phyloP scores from a whole-genome alignment of 1,139 yeast species.

The Candida frijolesensis region DNA sequence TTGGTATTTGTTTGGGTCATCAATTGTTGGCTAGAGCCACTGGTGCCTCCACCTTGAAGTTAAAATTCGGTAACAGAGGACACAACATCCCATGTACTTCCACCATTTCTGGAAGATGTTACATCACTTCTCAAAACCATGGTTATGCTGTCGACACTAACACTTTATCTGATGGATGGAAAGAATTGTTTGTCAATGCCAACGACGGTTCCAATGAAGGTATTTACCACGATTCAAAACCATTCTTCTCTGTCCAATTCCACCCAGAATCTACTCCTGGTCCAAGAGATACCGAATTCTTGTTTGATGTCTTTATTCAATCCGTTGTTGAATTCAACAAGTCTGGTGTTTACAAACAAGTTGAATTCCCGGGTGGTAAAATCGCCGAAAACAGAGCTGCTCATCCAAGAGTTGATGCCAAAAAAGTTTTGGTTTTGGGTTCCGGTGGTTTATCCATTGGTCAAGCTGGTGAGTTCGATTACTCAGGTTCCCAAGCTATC shows the following conservation, averaged over 20 bases:
- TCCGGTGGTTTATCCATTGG: slow-evolving; percentile 98
- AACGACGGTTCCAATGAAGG: slow-evolving; percentile 99
- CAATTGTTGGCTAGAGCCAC: slow-evolving; percentile 95
- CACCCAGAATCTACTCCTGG: slow-evolving; percentile 99
- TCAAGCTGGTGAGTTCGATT: slow-evolving; percentile 99
- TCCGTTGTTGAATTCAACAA: slow-evolving; percentile 67
- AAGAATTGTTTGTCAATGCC: slow-evolving; percentile 91
- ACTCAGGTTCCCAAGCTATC: slow-evolving; percentile 97
- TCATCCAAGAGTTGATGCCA: slow-evolving; percentile 69
- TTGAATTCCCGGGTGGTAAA: slow-evolving; percentile 89
- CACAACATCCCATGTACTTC: slow-evolving; percentile 99
- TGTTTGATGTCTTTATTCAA: slow-evolving; percentile 90
- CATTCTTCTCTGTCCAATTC: slow-evolving; percentile 98
- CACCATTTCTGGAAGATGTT: slow-evolving; percentile 90
- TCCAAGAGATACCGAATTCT: slow-evolving; percentile 97
- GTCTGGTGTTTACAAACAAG: slow-evolving; percentile 63
- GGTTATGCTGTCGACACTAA: slow-evolving; percentile 94
- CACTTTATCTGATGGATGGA: slow-evolving; percentile 81
- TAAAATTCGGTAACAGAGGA: slow-evolving; percentile 99
- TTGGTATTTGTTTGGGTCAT: slow-evolving; percentile 99
- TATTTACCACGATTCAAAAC: slow-evolving; percentile 85
- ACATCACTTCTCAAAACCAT: slow-evolving; percentile 98
- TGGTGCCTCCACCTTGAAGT: slow-evolving; percentile 88
- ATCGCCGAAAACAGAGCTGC: slow-evolving; percentile 71
- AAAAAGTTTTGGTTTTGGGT: slow-evolving; percentile 89